Base-by-base conservation (phyloP, 495 filamentous ascomycete species). In the Lophiotrema nucula region DNA sequence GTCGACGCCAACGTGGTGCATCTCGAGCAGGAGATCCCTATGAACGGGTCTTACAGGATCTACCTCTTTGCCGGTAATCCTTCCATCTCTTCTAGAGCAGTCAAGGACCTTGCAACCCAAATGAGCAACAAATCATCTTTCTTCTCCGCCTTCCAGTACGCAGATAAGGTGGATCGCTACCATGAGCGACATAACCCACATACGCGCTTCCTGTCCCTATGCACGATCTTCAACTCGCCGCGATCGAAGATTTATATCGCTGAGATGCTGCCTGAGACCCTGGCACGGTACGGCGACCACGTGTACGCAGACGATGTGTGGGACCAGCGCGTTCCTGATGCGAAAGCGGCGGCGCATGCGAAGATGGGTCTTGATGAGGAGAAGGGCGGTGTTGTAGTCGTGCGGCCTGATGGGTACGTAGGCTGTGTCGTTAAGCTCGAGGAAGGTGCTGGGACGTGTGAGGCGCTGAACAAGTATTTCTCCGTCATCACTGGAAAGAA, bases 301-400 rank as follows among this genome's bases (percentile, higher is more conserved):
- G 79, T 96, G 42, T 96, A 95, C 66, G 87, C 89, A 4, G 90
- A 96, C 62, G 88, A 95, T 71, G 79, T 88, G 38, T 86, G 84
- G 78, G 88, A 92, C 69, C 73, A 78, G 39, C 76, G 81, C 12
- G 84, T 88, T 1, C 86, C 87, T 0, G 74, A 84, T 42, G 85
- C 87, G 18, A 74, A 74, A 56, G 88, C 84, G 24, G 77, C 88
- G 10, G 89, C 90, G 23, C 90, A 96, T 75, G 83, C 87, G 45
- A 95, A 92, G 79, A 87, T 95, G 77, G 90, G 90, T 0, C 70
- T 95, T 22, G 79, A 88, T 61, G 72, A 84, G 63, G 84, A 86
- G 53, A 80, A 74, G 64, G 90, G 90, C 21, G 89, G 84, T 49
- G 79, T 95, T 5, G 82, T 93, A 13, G 84, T 96, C 35, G 88